Base-by-base conservation (phyloP, 164 flowering plant species). In the Sextonia rubra region DNA sequence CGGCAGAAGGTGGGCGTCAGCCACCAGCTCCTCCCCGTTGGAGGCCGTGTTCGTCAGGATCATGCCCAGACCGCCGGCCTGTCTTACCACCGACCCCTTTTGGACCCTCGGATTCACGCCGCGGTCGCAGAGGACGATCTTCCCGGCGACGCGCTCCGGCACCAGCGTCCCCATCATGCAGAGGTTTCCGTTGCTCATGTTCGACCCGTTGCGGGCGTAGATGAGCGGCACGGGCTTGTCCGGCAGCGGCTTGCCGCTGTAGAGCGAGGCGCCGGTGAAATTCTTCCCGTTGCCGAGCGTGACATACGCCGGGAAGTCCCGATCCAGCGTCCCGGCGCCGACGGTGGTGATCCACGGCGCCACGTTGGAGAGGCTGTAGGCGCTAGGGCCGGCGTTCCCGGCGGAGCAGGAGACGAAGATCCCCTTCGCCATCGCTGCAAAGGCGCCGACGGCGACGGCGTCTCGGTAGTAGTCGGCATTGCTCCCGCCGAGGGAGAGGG, bases 311-410 rank as follows among this genome's bases (percentile, higher is more conserved):
- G 97, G 98, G 77, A 94, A 94, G n/a, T 92, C 90, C 0, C 97
- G 88, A 78, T 94, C 98, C 76, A 94, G 22, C 8, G 97, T 91
- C 12, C 97, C 92, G 5, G 97, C 97, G 14, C 97, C 97, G 0
- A 91, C 95, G 0, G 97, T 89, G 69, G 88, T 86, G 69, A 94
- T 88, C 99, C 98, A 94, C 7, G 99, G 99, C 0, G 98, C 97
- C 8, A 87, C 93, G 65, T 92, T 94, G 11, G 95, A 86, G 66
- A 92, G 74, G 64, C 78, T 81, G 22, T 71, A 71, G 0, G 85
- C 12, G 29, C 60, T 25, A 0, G 98, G 98, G 4, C 99, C 98
- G 1, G 82, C 82, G 70, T 94, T 94, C 24, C 98, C 99, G 0
- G 99, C 99, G 0, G 99, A 92, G 76, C 92, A 87, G 2, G 99